Percentiles rank a stretch among this genome's conserved stretches.
phyloP scores from a whole-genome alignment of 2,329 filamentous ascomycete species.

The Epichloe brachyelytri region DNA sequence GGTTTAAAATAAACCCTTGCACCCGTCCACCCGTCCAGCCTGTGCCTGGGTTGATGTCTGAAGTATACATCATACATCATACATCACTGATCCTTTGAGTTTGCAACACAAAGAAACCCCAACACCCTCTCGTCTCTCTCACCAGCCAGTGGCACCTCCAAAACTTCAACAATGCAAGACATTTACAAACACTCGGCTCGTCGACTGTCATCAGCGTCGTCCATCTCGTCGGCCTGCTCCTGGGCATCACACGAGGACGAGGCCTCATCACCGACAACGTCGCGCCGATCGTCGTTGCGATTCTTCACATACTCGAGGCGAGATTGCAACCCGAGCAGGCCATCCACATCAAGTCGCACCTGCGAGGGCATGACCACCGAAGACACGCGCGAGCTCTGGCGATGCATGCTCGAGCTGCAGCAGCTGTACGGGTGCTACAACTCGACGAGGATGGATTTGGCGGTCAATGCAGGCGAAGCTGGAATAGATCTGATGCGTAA shows the following conservation, averaged over 20 bases:
- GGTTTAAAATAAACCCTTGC: background rate
- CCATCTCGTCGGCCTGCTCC: slow-evolving; percentile 1
- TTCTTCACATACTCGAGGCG: slow-evolving; percentile 3
- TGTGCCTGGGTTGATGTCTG: background rate
- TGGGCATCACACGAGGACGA: background rate
- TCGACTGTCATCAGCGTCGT: slow-evolving; percentile 2
- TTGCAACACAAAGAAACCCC: background rate
- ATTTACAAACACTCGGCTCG: background rate
- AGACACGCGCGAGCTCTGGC: slow-evolving; percentile 31
- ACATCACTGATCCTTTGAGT: background rate
- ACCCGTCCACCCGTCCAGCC: background rate
- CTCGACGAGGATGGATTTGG: slow-evolving; percentile 34
- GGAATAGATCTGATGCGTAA: slow-evolving; percentile 31
- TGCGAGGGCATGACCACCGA: slow-evolving; percentile 21
- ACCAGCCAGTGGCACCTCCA: background rate
- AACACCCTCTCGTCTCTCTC: background rate
- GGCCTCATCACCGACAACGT: slow-evolving; percentile 8
- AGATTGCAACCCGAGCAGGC: slow-evolving; percentile 6
- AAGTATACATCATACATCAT: background rate
- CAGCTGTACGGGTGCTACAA: slow-evolving; percentile 34
- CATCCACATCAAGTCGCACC: slow-evolving; percentile 15
- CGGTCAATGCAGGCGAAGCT: slow-evolving; percentile 27
- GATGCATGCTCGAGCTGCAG: slow-evolving; percentile 36
- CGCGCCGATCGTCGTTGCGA: slow-evolving; percentile 12
- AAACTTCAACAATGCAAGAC: background rate